Evolutionary conservation across 805 yeast species (phyloP), one percentile per base, ranked within the genome.

Genomic region (Kodamaea jinghongensis): DNA sequence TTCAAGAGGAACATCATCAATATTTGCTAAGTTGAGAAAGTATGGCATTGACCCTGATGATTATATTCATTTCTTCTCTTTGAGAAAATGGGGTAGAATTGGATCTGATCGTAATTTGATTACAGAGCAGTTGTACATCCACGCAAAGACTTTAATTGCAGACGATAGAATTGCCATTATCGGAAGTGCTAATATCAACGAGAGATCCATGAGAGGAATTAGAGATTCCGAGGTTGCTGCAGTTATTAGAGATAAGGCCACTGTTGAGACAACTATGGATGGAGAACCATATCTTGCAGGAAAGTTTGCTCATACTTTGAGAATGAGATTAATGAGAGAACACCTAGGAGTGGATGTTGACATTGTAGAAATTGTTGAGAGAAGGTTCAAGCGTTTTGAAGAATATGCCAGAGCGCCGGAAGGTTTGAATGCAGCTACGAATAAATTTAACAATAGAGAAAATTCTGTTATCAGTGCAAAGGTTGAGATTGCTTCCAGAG

Each of bases 171-270:
- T 83, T 33, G 97, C 96, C 4, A 84, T 93, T 31, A 90, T 93
- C 54, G 99, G 99, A 2, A 87, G 96, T 54, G 99, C 99, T 0
- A 93, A 93, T 55, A 87, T 93, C 45, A 93, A 93, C 56, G 99
- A 93, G 60, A 75, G 99, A 52, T 91, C 98, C 0, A 90, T 90
- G 88, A 73, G 93, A 51, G 99, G 99, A 11, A 71, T 73, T 14
- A 75, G 99, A 58, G 99, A 93, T 57, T 89, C 97, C 4, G 99
- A 93, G 55, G 83, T 93, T 29, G 96, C 96, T 3, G 87, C 90
- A 1, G 65, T 91, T 39, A 79, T 93, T 4, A 76, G 97, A 47
- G 99, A 93, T 54, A 79, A 83, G 7, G 86, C 83, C 46, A 74
- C 81, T 46, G 67, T 89, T 4, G 61, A 65, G 34, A 73, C 81